Conservation (phyloP, 2,329 filamentous ascomycete genomes). For the Cytospora mali region DNA sequence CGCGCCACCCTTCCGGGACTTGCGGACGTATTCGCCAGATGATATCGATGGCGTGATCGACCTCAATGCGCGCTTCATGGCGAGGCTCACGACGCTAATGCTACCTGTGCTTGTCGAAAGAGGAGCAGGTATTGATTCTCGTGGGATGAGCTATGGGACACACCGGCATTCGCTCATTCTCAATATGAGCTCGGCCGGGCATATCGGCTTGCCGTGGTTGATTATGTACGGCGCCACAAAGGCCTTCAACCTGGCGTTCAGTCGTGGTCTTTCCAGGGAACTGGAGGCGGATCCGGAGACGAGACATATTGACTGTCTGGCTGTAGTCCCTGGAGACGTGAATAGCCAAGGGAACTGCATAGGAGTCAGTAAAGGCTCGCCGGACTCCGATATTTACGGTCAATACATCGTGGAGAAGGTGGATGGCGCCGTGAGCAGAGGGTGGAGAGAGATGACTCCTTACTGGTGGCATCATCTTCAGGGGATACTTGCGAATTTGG, state of each 20-base stretch:
- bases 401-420: slow-evolving; percentile 30
- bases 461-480: slow-evolving; percentile 35
- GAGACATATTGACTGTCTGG: slow-evolving; percentile 36
- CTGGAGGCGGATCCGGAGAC: slow-evolving; percentile 31
- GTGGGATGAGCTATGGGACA: slow-evolving; percentile 10
- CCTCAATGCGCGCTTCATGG: slow-evolving; percentile 41
- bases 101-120: slow-evolving; percentile 33
- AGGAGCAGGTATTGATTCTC: slow-evolving; percentile 13
- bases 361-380: slow-evolving; percentile 27
- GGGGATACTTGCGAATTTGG: background rate
- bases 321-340: slow-evolving; percentile 37
- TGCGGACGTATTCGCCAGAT: slow-evolving; percentile 34
- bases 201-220: slow-evolving; percentile 35
- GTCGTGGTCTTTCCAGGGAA: slow-evolving; percentile 35
- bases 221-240: slow-evolving; percentile 38
- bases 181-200: slow-evolving; percentile 35
- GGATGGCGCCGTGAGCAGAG: slow-evolving; percentile 32
- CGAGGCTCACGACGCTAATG: slow-evolving; percentile 38
- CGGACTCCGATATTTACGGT: slow-evolving; percentile 29
- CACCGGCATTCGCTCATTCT: slow-evolving; percentile 35
- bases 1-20: slow-evolving; percentile 34
- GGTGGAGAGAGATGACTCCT: slow-evolving; percentile 33
- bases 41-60: slow-evolving; percentile 38
- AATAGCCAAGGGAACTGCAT: slow-evolving; percentile 32
- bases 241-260: slow-evolving; percentile 38